These are phyloP conservation scores for Nissolia schottii DNA, from an alignment of 306 rosid genomes.

Conservation along the genomic window DNA sequence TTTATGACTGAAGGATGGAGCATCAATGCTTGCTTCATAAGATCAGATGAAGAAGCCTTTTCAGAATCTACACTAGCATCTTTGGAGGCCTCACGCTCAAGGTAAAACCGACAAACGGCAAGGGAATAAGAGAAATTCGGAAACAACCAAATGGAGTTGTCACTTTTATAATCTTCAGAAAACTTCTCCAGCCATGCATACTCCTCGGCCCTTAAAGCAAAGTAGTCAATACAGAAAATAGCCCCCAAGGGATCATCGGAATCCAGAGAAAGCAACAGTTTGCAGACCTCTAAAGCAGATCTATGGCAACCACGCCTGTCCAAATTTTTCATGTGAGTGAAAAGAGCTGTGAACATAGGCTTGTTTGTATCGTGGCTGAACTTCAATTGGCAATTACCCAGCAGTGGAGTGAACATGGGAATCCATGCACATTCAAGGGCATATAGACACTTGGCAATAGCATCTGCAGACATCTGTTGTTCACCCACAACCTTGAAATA, in stretches of 20 bases:
- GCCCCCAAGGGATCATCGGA: constrained; percentile 94
- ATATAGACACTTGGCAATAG: constrained; percentile 72
- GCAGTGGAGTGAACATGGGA: constrained; percentile 80
- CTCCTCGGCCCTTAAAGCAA: constrained; percentile 85
- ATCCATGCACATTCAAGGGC: constrained; percentile 96
- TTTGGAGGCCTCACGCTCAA: constrained; percentile 53
- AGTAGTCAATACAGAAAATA: constrained; percentile 82
- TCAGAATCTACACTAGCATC: constrained; percentile 29
- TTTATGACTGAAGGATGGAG: constrained; percentile 84
- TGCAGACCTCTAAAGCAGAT: constrained; percentile 95
- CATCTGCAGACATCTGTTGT: constrained; percentile 86
- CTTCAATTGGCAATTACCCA: constrained; percentile 86
- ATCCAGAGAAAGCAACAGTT: constrained; percentile 83
- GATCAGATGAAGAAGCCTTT: constrained; percentile 67
- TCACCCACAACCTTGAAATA: constrained; percentile 87
- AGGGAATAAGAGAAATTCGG: constrained; percentile 95
- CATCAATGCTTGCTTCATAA: constrained; percentile 96
- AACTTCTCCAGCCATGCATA: constrained; percentile 86
- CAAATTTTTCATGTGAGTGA: constrained; percentile 86
- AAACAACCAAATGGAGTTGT: constrained; percentile 79
- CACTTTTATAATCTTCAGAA: constrained; percentile 77
- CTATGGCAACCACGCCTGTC: constrained; percentile 96
- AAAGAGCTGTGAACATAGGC: constrained; percentile 65
- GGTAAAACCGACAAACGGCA: constrained; percentile 74
- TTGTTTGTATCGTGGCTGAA: constrained; percentile 72